These are phyloP conservation scores for Saprolegnia parasitica DNA, from an alignment of 352 stramenopile genomes.

Conservation along the genomic window DNA sequence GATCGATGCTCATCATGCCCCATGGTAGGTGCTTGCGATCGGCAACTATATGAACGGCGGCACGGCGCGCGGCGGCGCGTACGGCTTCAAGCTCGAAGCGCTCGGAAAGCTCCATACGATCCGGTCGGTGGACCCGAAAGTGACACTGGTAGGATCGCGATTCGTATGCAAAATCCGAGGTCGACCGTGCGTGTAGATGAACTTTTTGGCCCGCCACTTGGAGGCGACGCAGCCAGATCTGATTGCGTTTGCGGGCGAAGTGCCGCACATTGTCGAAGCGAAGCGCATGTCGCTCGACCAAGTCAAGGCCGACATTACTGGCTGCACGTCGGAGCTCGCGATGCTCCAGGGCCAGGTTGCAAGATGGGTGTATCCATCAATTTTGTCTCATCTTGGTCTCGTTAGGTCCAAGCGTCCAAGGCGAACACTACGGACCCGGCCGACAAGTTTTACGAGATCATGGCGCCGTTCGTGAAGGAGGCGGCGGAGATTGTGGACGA, in stretches of 20 bases:
- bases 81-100: slow-evolving; percentile 89
- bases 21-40: slow-evolving; percentile 70
- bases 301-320: slow-evolving; percentile 66
- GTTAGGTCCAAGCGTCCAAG: slow-evolving; percentile 39
- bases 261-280: slow-evolving; percentile 69
- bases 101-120: slow-evolving; percentile 85
- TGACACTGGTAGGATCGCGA: slow-evolving; percentile 42
- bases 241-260: slow-evolving; percentile 71
- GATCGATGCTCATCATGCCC: neutral
- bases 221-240: slow-evolving; percentile 72
- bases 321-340: slow-evolving; percentile 76
- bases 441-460: slow-evolving; percentile 77
- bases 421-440: slow-evolving; percentile 59
- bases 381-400: neutral
- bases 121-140: slow-evolving; percentile 70
- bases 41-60: slow-evolving; percentile 92
- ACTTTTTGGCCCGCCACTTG: slow-evolving; percentile 71
- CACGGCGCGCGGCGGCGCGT: slow-evolving; percentile 80
- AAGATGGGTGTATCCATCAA: slow-evolving; percentile 34
- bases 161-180: neutral
- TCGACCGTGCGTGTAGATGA: slow-evolving; percentile 37
- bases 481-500: slow-evolving; percentile 78
- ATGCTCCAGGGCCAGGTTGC: slow-evolving; percentile 83
- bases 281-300: slow-evolving; percentile 81
- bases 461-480: slow-evolving; percentile 76